These are phyloP conservation scores for Begonia peltatifolia DNA, from an alignment of 306 rosid species.

Conservation along the genomic window DNA sequence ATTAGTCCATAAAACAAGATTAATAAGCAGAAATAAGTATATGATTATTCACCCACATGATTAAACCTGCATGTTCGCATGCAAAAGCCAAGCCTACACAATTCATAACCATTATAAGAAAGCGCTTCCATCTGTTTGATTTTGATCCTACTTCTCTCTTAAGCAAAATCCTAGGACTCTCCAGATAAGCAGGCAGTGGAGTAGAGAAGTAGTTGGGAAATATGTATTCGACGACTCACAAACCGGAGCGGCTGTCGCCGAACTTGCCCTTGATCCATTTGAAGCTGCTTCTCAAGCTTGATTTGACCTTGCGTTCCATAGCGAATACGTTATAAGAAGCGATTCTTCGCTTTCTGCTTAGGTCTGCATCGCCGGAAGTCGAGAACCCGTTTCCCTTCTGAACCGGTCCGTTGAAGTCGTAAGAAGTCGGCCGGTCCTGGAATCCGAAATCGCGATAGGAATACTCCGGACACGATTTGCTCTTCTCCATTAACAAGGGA, in stretches of 20 bases:
- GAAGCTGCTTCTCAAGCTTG: constrained; percentile 61
- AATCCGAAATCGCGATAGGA: constrained; percentile 48
- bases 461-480: constrained; percentile 60
- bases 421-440: constrained; percentile 39
- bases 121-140: too few species aligned
- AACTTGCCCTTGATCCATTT: constrained; percentile 88
- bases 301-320: constrained; percentile 57
- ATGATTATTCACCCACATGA: too few species aligned
- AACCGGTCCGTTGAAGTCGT: constrained; percentile 56
- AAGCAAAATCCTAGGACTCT: too few species aligned
- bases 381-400: constrained; percentile 42
- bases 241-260: constrained; percentile 49
- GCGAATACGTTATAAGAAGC: constrained; percentile 56
- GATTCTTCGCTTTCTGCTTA: constrained; percentile 66
- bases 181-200: neutral
- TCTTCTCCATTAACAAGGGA: constrained; percentile 43
- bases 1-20: too few species aligned
- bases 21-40: too few species aligned
- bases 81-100: too few species aligned
- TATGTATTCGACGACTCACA: constrained; percentile 9
- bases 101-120: too few species aligned
- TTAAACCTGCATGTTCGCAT: too few species aligned
- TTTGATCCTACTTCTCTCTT: too few species aligned
- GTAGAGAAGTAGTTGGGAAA: neutral
- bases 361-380: constrained; percentile 47